Evolutionary conservation across 2,329 filamentous ascomycete species (phyloP).

Genomic region (Botrytis fabae): DNA sequence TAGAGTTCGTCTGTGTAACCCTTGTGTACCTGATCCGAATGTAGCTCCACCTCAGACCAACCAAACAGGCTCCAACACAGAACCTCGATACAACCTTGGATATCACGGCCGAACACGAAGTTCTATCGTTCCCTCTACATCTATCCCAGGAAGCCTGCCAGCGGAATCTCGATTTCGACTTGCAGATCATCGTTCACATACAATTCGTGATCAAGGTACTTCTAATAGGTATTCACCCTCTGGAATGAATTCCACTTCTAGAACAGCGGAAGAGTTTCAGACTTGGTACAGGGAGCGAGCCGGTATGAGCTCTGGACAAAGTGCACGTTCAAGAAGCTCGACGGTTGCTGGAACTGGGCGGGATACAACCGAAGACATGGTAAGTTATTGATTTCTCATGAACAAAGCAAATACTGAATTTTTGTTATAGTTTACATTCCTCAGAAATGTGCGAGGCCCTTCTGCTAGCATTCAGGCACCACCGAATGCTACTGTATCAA

Average conservation of each 20-base stretch:
- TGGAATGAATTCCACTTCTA: background rate
- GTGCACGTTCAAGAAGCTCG: slow-evolving; percentile 19
- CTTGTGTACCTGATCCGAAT: slow-evolving; percentile 70
- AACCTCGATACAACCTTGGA: slow-evolving; percentile 24
- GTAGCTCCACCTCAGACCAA: slow-evolving; percentile 51
- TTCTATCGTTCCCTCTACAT: slow-evolving; percentile 14
- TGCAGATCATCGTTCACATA: slow-evolving; percentile 13
- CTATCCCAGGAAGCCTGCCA: slow-evolving; percentile 11
- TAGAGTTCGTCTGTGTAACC: slow-evolving; percentile 70
- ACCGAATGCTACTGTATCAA: background rate
- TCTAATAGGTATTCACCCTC: background rate
- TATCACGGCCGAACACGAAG: slow-evolving; percentile 23
- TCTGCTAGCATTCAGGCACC: slow-evolving; percentile 11
- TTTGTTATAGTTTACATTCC: slow-evolving; percentile 12
- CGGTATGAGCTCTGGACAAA: background rate
- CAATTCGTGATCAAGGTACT: slow-evolving; percentile 4
- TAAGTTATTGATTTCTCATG: background rate
- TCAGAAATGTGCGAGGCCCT: slow-evolving; percentile 16
- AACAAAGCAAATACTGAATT: background rate
- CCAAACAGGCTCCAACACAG: slow-evolving; percentile 21
- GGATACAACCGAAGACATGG: slow-evolving; percentile 22
- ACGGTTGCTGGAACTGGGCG: slow-evolving; percentile 20
- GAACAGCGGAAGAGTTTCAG: slow-evolving; percentile 16
- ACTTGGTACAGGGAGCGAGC: slow-evolving; percentile 23
- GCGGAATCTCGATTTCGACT: slow-evolving; percentile 18